Percentiles rank a stretch among this genome's conserved stretches.
These are phyloP conservation scores for Malus sieversii DNA, from an alignment of 306 rosid species.

Conservation along the genomic window DNA sequence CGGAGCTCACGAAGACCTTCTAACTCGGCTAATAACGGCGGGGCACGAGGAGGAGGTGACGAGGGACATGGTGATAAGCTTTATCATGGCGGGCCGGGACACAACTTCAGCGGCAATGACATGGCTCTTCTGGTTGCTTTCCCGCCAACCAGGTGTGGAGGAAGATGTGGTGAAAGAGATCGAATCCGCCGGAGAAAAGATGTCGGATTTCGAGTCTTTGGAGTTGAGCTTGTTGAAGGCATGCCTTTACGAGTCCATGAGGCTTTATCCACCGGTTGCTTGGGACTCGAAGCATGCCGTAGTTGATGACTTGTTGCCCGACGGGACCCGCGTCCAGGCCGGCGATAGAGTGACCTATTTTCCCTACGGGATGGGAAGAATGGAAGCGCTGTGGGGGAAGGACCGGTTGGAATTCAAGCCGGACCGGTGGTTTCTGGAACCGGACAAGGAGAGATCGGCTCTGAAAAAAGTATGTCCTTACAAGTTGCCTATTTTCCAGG, in stretches of 20 bases:
- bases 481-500: constrained; percentile 74
- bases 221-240: constrained; percentile 53
- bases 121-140: constrained; percentile 82
- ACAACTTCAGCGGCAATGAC: constrained; percentile 88
- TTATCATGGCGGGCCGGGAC: constrained; percentile 91
- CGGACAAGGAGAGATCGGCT: constrained; percentile 20
- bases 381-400: constrained; percentile 76
- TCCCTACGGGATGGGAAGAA: constrained; percentile 93
- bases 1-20: constrained; percentile 36
- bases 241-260: constrained; percentile 74
- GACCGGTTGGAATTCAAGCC: constrained; percentile 70
- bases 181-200: not conserved
- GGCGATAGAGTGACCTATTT: constrained; percentile 86
- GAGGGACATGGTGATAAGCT: constrained; percentile 75
- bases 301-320: constrained; percentile 54
- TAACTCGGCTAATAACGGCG: constrained; percentile 45
- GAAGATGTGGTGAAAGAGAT: constrained; percentile 43
- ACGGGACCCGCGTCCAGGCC: constrained; percentile 46
- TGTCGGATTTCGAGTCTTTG: constrained; percentile 36
- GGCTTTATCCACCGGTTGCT: constrained; percentile 80
- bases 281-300: constrained; percentile 93
- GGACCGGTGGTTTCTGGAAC: constrained; percentile 59
- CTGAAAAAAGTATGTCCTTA: constrained; percentile 49
- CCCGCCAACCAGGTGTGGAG: constrained; percentile 31
- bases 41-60: constrained; percentile 54